Base-by-base conservation (phyloP, 2,329 filamentous ascomycete species). In the Neonectria faginata region DNA sequence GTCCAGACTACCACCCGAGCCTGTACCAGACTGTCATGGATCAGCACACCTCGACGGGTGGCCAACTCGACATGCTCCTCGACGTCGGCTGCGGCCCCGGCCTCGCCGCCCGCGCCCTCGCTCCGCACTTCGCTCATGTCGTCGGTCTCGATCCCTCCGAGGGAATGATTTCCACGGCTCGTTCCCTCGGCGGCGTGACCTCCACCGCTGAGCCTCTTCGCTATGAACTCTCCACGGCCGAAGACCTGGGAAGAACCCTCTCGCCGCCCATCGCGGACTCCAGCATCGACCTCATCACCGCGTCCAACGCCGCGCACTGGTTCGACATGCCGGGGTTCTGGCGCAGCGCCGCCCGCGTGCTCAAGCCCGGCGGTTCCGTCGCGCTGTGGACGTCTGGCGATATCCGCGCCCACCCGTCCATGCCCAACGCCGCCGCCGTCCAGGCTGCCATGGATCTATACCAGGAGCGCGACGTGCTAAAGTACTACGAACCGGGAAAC, bases 11-110 rank as follows among this genome's bases (percentile, higher is more conserved):
- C 70, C 75, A 81, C 48, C 68, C 76, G 0, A 70, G 69, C 6
- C 74, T 89, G n/a, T 87, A 86, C 75, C 65, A 83, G 3, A 69
- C 71, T 42, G 78, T 89, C 52, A 48, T 85, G 5, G 67, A 79
- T 18, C 78, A 83, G 57, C 87, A 89, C 68, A 74, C 69, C 1
- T 76, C 79, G 1, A 82, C 80, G 0, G 82, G 83, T 20, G 85
- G 84, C 12, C 57, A 78, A 12, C 68, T 84, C 14, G 71, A 77
- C 31, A 77, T 75, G 3, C 65, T 87, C 0, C 71, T 88, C 12
- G 87, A 90, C 65, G 75, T 89, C 6, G 87, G 87, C 33, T 88
- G 85, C 69, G 86, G 87, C 0, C 86, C 87, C 0, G 87, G 87
- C 4, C 82, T 75, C 12, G 84, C 82, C 0, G 80, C 79, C 0